phyloP scores from a whole-genome alignment of 73 alveolate genomes.

The Tetrahymena malaccensis region DNA sequence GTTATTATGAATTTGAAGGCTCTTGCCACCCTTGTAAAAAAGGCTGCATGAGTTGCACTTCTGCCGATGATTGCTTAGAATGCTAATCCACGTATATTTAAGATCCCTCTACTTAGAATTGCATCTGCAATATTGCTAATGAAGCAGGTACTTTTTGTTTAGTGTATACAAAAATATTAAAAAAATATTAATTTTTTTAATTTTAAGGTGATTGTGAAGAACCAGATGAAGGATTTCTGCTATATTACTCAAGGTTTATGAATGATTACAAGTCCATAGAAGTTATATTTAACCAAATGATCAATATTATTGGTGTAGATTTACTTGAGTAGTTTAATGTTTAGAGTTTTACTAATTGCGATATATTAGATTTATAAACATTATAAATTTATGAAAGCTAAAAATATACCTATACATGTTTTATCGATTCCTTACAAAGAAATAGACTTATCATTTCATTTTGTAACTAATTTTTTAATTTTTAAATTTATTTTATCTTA shows the following conservation, averaged over 20 bases:
- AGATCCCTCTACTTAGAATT: background rate
- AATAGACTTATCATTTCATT: too few relatives aligned
- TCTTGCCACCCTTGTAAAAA: background rate
- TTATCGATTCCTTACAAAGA: background rate
- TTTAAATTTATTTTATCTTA: too few relatives aligned
- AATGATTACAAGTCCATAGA: background rate
- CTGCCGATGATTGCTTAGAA: background rate
- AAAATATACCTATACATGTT: background rate
- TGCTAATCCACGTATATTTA: background rate
- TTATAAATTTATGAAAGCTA: too few relatives aligned
- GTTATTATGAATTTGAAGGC: background rate
- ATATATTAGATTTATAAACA: background rate
- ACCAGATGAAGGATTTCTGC: background rate
- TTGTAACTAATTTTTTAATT: background rate
- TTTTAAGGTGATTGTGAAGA: background rate
- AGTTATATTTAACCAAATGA: background rate
- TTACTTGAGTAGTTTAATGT: too few relatives aligned
- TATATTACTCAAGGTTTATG: background rate
- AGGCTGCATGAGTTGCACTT: background rate
- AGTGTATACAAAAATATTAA: background rate
- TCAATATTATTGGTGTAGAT: background rate
- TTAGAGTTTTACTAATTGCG: background rate
- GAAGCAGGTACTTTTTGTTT: background rate
- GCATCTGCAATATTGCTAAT: background rate
- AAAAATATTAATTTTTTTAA: too few relatives aligned